phyloP scores from a whole-genome alignment of 257 asterid genomes.

The Solanum chiquidenum region DNA sequence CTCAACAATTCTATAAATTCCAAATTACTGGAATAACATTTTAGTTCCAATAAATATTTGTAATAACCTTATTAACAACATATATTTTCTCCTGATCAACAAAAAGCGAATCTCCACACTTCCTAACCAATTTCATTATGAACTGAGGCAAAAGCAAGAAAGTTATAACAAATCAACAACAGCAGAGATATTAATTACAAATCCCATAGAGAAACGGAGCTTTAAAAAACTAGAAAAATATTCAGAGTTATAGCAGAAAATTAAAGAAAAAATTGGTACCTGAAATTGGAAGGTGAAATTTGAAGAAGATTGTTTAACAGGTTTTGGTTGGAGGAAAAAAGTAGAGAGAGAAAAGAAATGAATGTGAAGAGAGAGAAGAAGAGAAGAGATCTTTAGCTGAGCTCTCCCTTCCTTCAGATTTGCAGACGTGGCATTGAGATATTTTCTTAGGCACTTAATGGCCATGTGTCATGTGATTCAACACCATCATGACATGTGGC shows the following conservation, averaged over 20 bases:
- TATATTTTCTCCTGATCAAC: not conserved
- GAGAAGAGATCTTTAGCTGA: slow-evolving; percentile 70
- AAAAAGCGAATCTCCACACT: not conserved
- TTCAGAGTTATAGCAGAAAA: not conserved
- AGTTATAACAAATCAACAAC: not conserved
- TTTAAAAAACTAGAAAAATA: not conserved
- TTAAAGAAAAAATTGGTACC: not conserved
- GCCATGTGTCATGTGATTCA: slow-evolving; percentile 7
- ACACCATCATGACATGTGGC: not conserved
- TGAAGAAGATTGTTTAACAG: not conserved
- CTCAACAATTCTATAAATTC: not conserved
- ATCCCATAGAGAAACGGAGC: not conserved
- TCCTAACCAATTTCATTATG: not conserved
- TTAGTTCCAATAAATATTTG: not conserved
- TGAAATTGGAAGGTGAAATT: not conserved
- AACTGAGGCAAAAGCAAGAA: not conserved
- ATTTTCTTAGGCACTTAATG: slow-evolving; percentile 10
- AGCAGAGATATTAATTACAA: not conserved
- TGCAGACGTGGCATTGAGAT: slow-evolving; percentile 53
- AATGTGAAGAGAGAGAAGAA: slow-evolving; percentile 49
- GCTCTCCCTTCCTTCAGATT: slow-evolving; percentile 22
- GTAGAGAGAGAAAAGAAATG: slow-evolving; percentile 18
- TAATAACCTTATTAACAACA: not conserved
- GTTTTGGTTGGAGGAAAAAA: not conserved
- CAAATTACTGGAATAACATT: not conserved